These are phyloP conservation scores for Prunella vulgaris DNA, from an alignment of 257 asterid genomes.

Conservation along the genomic window DNA sequence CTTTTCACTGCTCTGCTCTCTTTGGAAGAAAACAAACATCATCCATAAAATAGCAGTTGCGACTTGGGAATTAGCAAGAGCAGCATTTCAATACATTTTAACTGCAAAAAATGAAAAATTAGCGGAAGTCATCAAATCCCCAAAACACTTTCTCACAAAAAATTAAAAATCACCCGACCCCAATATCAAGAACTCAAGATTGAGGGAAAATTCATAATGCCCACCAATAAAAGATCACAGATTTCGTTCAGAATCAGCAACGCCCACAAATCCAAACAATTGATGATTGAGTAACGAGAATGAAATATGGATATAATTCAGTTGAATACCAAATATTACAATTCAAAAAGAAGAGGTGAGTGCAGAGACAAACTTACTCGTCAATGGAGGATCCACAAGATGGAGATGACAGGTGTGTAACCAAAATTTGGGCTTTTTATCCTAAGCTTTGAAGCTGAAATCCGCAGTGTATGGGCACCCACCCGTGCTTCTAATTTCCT, in stretches of 20 bases:
- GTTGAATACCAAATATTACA: neutral
- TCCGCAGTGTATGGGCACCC: slow-evolving; percentile 31
- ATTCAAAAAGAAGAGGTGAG: neutral
- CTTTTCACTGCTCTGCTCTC: too few species aligned
- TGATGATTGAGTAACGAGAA: neutral
- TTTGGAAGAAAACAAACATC: neutral
- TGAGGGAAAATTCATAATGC: slow-evolving; percentile 1
- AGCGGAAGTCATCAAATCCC: slow-evolving; percentile 3
- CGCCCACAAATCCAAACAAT: neutral
- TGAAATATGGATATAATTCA: neutral
- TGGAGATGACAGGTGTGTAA: neutral
- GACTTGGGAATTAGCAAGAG: neutral
- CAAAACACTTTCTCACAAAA: slow-evolving; percentile 3
- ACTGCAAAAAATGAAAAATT: too few species aligned
- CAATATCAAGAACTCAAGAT: slow-evolving; percentile 1
- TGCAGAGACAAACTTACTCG: slow-evolving; percentile 25
- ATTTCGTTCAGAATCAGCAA: neutral
- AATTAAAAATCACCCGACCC: neutral
- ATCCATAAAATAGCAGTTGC: neutral
- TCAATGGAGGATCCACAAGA: slow-evolving; percentile 5
- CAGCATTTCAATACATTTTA: neutral
- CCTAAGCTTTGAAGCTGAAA: slow-evolving; percentile 15
- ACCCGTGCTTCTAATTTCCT: slow-evolving; percentile 24
- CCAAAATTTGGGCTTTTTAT: slow-evolving; percentile 10
- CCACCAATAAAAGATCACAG: neutral